Evolutionary conservation across 371 early-diverging fungal genomes (phyloP).

Genomic region (Zychaea mexicana): DNA sequence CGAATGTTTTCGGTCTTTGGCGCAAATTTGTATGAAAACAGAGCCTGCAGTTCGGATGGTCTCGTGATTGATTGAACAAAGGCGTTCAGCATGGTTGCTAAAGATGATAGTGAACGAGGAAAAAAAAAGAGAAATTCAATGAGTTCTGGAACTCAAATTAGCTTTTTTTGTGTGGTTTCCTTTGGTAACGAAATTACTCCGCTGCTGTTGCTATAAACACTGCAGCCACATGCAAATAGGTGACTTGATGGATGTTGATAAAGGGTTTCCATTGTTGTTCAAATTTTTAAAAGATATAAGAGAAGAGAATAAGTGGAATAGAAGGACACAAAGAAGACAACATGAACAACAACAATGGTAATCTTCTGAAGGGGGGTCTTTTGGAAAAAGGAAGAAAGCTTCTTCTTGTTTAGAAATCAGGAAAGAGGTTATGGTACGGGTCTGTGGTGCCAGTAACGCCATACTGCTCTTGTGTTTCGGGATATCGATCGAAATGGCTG

Average conservation of each 20-base stretch:
- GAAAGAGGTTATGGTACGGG: conserved; percentile 29
- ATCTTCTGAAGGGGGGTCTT: too few relatives aligned
- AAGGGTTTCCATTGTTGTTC: background rate
- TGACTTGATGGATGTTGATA: too few relatives aligned
- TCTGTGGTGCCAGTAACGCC: conserved; percentile 33
- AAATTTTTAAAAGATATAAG: background rate
- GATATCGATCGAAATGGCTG: conserved; percentile 93
- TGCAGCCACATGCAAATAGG: too few relatives aligned
- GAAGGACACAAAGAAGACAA: background rate
- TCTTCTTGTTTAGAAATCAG: conserved; percentile 23
- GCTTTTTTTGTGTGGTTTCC: too few relatives aligned
- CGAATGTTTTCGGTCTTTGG: conserved; percentile 55
- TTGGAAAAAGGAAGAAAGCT: background rate
- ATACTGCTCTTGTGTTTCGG: conserved; percentile 74
- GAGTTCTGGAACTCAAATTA: background rate
- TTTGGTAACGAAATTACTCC: background rate
- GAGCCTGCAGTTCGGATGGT: conserved; percentile 86
- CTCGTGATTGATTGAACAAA: conserved; percentile 71
- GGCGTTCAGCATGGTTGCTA: conserved; percentile 24
- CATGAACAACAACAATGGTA: background rate
- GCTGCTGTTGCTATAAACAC: background rate
- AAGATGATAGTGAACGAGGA: conserved; percentile 4
- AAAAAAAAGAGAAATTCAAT: background rate
- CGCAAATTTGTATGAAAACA: conserved; percentile 76
- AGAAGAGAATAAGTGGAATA: background rate